Base-by-base conservation (phyloP, 2,329 filamentous ascomycete species). In the Sphaceloma murrayae region DNA sequence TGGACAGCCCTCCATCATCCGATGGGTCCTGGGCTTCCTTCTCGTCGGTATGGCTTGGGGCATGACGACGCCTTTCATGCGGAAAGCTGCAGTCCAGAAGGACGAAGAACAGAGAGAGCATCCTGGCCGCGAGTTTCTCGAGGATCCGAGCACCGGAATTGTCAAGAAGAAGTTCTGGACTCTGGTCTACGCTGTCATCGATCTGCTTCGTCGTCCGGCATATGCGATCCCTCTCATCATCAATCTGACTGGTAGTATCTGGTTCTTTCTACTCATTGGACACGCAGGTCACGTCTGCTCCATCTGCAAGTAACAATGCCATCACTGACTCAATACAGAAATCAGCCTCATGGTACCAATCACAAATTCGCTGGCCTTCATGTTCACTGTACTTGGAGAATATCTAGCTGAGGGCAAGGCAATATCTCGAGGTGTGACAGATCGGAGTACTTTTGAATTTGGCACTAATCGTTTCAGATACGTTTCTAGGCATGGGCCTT, bases 241-340 rank as follows among this genome's bases (percentile, higher is more conserved):
- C 47, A 96, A 96, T 60, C 66, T 96, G 43, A 94, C 89, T 2
- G 89, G 89, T 21, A 94, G 86, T 58, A 74, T 95, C 45, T 96
- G 89, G 89, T 96, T 96, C 65, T 96, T 96, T 56, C 65, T 96
- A 53, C 69, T 96, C 52, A 89, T 96, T 64, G 89, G 89, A 5
- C 78, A 91, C 62, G 88, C 88, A 56, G 87, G 87, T 93, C 64
- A 54, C 82, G 73, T 48, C 19, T 18, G 16, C 52, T 47, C 30
- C 16, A 18, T 4, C 8, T 19, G 14, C 5, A 9, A 4, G 18
- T 6, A 3, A 8, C 2, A 13, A 31, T 27, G 24, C 11, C 4
- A 31, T 6, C 4, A 16, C 14, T 14, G 9, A 30, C 11, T 8
- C 2, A 16, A 31, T 43, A 3, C 54, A 91, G 89, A 96, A 63